Conservation (phyloP, 2,329 filamentous ascomycete species). For the Cordyceps cateniannulata region DNA sequence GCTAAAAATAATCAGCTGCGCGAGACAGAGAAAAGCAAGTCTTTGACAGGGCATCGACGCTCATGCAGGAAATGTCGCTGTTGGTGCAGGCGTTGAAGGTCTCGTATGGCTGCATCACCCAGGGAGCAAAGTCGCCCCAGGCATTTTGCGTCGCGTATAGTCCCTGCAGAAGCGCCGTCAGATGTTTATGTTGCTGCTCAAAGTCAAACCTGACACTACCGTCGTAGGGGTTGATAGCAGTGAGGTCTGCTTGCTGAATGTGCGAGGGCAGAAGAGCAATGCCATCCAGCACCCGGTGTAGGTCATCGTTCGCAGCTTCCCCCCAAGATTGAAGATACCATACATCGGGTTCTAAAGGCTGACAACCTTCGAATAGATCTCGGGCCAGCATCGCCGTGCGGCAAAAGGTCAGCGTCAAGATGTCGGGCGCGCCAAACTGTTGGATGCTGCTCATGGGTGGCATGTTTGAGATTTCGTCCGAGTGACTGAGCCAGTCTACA, state of each 20-base stretch:
- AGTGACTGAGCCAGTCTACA: background rate
- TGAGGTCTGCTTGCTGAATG: background rate
- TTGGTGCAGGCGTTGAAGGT: background rate
- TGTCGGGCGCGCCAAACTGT: background rate
- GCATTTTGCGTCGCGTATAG: background rate
- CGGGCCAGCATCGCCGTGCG: background rate
- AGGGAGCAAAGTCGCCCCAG: background rate
- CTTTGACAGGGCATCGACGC: background rate
- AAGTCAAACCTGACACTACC: background rate
- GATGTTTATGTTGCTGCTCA: background rate
- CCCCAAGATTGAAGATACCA: background rate
- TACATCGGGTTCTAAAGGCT: background rate
- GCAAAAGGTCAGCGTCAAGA: background rate
- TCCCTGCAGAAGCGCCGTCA: background rate
- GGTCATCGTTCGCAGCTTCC: background rate
- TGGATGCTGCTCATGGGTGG: background rate
- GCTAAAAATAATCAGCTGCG: background rate
- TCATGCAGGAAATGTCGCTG: background rate
- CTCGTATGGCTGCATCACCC: background rate
- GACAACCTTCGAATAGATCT: background rate
- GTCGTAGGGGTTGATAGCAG: background rate
- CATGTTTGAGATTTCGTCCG: background rate
- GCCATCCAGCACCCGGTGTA: background rate
- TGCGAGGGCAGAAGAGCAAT: background rate
- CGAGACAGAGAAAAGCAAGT: background rate